Percentiles rank a stretch among this genome's conserved stretches.
Evolutionary conservation across 2,329 filamentous ascomycete species (phyloP).

Genomic region (Emericellopsis atlantica): DNA sequence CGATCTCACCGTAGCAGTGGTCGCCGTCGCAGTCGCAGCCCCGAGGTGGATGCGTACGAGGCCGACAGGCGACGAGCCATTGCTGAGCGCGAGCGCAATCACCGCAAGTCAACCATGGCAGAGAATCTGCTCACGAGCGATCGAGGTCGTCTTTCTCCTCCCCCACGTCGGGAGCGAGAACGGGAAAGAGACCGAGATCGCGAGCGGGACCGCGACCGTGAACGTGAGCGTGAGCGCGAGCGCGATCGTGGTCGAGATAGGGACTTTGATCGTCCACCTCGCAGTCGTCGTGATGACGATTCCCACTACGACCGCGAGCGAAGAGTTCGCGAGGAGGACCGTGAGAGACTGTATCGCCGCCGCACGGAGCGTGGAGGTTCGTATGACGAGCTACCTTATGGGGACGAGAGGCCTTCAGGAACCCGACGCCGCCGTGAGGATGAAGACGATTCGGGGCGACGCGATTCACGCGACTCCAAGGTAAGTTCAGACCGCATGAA

Average conservation of each 20-base stretch:
- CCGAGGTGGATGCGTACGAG: slow-evolving; percentile 90
- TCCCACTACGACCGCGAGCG: slow-evolving; percentile 76
- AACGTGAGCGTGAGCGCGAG: slow-evolving; percentile 23
- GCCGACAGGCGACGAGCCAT: slow-evolving; percentile 89
- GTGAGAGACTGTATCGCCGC: slow-evolving; percentile 77
- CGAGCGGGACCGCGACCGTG: slow-evolving; percentile 18
- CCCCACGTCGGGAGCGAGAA: slow-evolving; percentile 27
- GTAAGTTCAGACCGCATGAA: slow-evolving; percentile 21
- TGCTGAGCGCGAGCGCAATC: slow-evolving; percentile 86
- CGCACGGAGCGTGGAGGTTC: slow-evolving; percentile 57
- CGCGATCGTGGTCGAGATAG: slow-evolving; percentile 21
- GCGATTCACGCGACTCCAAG: slow-evolving; percentile 57
- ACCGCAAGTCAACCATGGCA: slow-evolving; percentile 67
- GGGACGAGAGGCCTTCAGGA: slow-evolving; percentile 54
- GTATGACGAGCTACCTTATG: slow-evolving; percentile 84
- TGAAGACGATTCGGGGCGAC: slow-evolving; percentile 55
- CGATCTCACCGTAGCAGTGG: slow-evolving; percentile 47
- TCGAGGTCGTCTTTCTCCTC: slow-evolving; percentile 29
- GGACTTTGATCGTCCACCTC: slow-evolving; percentile 36
- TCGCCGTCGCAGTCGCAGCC: slow-evolving; percentile 66
- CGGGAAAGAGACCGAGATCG: slow-evolving; percentile 30
- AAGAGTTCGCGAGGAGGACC: slow-evolving; percentile 77
- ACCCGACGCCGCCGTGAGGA: slow-evolving; percentile 70
- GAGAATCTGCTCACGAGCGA: slow-evolving; percentile 44
- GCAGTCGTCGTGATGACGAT: slow-evolving; percentile 47